Conservation (phyloP, 148 eudicot genomes). For the Euryodendron excelsum region DNA sequence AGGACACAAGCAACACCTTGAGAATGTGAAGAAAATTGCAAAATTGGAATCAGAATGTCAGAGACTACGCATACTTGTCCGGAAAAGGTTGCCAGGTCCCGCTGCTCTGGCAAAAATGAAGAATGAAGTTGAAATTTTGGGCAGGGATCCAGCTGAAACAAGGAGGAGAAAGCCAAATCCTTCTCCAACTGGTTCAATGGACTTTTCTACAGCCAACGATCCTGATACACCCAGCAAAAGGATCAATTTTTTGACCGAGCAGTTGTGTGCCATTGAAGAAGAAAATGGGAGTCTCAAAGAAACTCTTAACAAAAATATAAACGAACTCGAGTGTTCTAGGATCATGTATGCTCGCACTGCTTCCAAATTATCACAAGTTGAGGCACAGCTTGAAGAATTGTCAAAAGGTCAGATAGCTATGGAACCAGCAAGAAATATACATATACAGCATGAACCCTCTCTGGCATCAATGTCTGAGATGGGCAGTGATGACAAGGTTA, state of each 20-base stretch:
- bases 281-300: slow-evolving; percentile 65
- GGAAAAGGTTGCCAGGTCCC: slow-evolving; percentile 85
- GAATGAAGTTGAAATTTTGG: slow-evolving; percentile 62
- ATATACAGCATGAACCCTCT: slow-evolving; percentile 35
- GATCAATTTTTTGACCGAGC: slow-evolving; percentile 48
- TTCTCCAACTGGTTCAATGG: slow-evolving; percentile 33
- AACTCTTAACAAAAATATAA: slow-evolving; percentile 41
- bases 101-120: slow-evolving; percentile 83
- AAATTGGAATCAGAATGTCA: slow-evolving; percentile 85
- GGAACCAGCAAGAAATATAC: slow-evolving; percentile 21
- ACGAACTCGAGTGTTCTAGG: slow-evolving; percentile 48
- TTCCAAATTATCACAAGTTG: slow-evolving; percentile 46
- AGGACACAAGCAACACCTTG: slow-evolving; percentile 68
- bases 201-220: slow-evolving; percentile 32
- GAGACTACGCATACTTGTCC: slow-evolving; percentile 72
- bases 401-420: slow-evolving; percentile 26
- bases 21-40: slow-evolving; percentile 74
- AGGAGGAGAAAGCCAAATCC: slow-evolving; percentile 51
- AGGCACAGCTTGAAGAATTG: slow-evolving; percentile 44
- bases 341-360: slow-evolving; percentile 38
- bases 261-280: slow-evolving; percentile 58
- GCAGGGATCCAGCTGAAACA: slow-evolving; percentile 37
- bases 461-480: slow-evolving; percentile 56
- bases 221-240: slow-evolving; percentile 49
- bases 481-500: slow-evolving; percentile 76